Percentiles rank a stretch among this genome's conserved stretches.
phyloP scores from a whole-genome alignment of 2,329 filamentous ascomycete species.

The Boeremia lycopersici region DNA sequence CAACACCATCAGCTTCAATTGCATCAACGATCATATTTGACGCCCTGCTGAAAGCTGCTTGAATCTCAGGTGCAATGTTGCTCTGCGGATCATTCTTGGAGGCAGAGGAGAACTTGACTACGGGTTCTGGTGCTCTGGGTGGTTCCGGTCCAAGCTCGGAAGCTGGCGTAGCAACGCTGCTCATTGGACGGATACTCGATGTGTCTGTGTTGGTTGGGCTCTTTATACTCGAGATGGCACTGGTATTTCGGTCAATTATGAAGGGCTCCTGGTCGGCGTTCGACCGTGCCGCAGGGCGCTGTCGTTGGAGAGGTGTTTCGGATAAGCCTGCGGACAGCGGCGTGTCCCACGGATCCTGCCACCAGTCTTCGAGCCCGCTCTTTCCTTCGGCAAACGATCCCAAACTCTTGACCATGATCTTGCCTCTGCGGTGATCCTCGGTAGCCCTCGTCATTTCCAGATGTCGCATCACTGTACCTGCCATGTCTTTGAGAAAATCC shows the following conservation, averaged over 20 bases:
- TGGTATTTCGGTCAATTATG: slow-evolving; percentile 24
- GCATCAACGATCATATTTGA: slow-evolving; percentile 49
- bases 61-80: slow-evolving; percentile 39
- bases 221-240: slow-evolving; percentile 29
- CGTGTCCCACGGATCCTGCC: slow-evolving; percentile 38
- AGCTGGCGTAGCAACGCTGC: slow-evolving; percentile 26
- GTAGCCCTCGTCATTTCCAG: slow-evolving; percentile 62
- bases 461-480: slow-evolving; percentile 63
- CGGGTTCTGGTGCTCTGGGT: slow-evolving; percentile 19
- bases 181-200: slow-evolving; percentile 25
- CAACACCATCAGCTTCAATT: slow-evolving; percentile 45
- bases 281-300: slow-evolving; percentile 24
- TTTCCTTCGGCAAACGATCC: slow-evolving; percentile 48
- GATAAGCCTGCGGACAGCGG: slow-evolving; percentile 16
- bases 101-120: slow-evolving; percentile 32
- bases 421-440: slow-evolving; percentile 60
- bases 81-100: slow-evolving; percentile 29
- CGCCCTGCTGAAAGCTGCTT: slow-evolving; percentile 43
- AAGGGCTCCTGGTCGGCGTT: slow-evolving; percentile 23
- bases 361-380: slow-evolving; percentile 43
- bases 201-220: slow-evolving; percentile 27
- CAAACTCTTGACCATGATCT: slow-evolving; percentile 57
- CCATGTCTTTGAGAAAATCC: slow-evolving; percentile 63
- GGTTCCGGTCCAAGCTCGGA: slow-evolving; percentile 30
- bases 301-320: slow-evolving; percentile 26